Evolutionary conservation across 345 rosid species (phyloP).

Genomic region (Moricandia arvensis): DNA sequence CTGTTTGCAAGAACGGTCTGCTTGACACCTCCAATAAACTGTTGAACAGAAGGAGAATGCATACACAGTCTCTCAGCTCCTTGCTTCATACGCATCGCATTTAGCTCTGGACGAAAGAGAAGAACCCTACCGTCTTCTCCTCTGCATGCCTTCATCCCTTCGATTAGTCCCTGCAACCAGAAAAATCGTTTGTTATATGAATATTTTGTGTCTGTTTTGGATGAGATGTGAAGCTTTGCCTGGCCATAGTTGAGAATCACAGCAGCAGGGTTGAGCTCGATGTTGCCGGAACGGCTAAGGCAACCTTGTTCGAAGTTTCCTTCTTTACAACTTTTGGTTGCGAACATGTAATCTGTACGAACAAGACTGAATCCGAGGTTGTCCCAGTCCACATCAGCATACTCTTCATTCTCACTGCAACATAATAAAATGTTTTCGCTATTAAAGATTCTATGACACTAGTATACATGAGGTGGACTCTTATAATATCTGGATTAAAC

Average conservation of each 20-base stretch:
- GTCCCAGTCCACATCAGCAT: slow-evolving; percentile 82
- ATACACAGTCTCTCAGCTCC: slow-evolving; percentile 91
- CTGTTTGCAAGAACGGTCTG: slow-evolving; percentile 67
- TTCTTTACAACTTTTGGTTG: slow-evolving; percentile 46
- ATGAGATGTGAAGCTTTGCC: slow-evolving; percentile 45
- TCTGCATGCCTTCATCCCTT: slow-evolving; percentile 80
- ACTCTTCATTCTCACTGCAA: slow-evolving; percentile 48
- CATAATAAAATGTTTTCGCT: background rate
- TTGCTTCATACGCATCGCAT: slow-evolving; percentile 62
- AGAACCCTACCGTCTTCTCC: slow-evolving; percentile 62
- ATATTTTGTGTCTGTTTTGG: background rate
- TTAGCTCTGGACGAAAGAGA: slow-evolving; percentile 74
- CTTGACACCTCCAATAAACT: slow-evolving; percentile 69
- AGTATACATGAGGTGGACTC: background rate
- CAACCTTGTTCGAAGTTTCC: slow-evolving; percentile 51
- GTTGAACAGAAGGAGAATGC: slow-evolving; percentile 73
- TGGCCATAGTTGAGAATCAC: slow-evolving; percentile 89
- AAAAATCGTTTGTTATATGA: background rate
- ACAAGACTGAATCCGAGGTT: slow-evolving; percentile 65
- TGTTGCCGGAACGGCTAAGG: slow-evolving; percentile 51
- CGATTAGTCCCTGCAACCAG: slow-evolving; percentile 62
- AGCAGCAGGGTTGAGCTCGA: slow-evolving; percentile 76
- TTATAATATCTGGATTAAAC: background rate
- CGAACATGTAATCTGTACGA: slow-evolving; percentile 71
- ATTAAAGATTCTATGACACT: background rate